Evolutionary conservation across 2,329 filamentous ascomycete genomes (phyloP), one percentile per base, ranked within the genome.

Genomic region (Aureobasidium sp.): DNA sequence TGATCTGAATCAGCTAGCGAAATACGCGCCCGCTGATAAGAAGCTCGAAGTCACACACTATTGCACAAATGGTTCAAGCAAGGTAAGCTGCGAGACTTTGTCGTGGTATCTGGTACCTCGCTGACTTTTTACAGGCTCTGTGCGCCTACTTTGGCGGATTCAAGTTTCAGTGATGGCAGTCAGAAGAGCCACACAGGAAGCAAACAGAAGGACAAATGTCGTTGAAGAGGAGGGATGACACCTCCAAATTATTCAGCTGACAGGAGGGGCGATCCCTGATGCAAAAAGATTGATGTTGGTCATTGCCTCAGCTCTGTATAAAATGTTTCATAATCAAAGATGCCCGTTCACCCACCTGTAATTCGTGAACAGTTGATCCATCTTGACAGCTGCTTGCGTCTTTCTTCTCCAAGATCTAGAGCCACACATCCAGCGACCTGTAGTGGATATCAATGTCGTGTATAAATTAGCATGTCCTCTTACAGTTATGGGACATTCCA

Each of bases 41-140:
- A 89, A 88, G 75, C 79, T 90, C 21, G 84, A 88, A 48, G 86
- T 93, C 30, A 84, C 90, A 53, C 94, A 99, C 76, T 97, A 97
- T 72, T 96, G 92, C 71, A 90, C 96, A 77, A 82, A 89, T 68
- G 91, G 91, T 13, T 89, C 89, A 7, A 97, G 92, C 74, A 97
- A 97, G 75, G 89, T 87, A 59, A 48, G 50, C 45, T 25, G 30
- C 16, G 13, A 34, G 15, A 32, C 74, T 67, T 52, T 60, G 41
- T 39, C 13, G 36, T 25, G 25, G 9, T 21, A 7, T 16, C 11
- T 8, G 15, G 45, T 37, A 21, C 29, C 15, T 63, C 7, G 16
- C 16, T 59, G 27, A 37, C 27, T n/a, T 32, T 13, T 25, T 53
- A 21, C 29, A 77, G 75, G 83, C 83, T 27, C 71, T 86, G 32